Base-by-base conservation (phyloP, 2,329 filamentous ascomycete genomes). In the Zymoseptoria pseudotritici region DNA sequence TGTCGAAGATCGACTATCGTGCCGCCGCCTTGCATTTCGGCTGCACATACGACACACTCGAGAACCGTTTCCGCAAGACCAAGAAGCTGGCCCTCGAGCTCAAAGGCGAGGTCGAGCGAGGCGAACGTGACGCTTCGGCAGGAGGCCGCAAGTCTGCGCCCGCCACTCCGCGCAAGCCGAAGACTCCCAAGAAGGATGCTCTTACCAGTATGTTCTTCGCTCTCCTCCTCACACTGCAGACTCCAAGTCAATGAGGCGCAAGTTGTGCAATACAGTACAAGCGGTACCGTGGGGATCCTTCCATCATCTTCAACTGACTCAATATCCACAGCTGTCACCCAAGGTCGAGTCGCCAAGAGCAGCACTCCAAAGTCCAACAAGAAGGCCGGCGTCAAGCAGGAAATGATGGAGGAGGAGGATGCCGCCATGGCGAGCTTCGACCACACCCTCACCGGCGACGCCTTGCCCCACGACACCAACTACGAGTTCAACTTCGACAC, bases 21-120 rank as follows among this genome's bases (percentile, higher is more conserved):
- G 68, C 71, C 3, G 75, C 80, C 22, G 80, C 80, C 0, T 65
- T 67, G 2, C 68, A 78, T 56, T 82, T 78, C 63, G 76, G 74
- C 0, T 77, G 78, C 0, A 81, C 77, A 0, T 80, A 80, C 69
- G 72, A 81, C 61, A 71, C 79, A 0, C 74, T 83, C 22, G 76
- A 82, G 61, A 73, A 74, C 51, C 75, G 74, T 2, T 75, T 82
- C 42, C 76, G 78, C 51, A 74, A 72, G 53, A 76, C 75, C 61
- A 80, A 79, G 54, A 75, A 75, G 54, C 54, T 70, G 1, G 78
- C 79, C 0, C 67, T 70, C 0, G 62, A 66, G 17, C 67, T 69
- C 52, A 69, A 70, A 58, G 63, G 62, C 7, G 69, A 68, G 31
- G 63, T 67, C 42, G 57, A 66, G 26, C 61, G 61, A 50, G 68